These are phyloP conservation scores for Lipomyces lipofer DNA, from an alignment of 805 yeast genomes.

Conservation along the genomic window DNA sequence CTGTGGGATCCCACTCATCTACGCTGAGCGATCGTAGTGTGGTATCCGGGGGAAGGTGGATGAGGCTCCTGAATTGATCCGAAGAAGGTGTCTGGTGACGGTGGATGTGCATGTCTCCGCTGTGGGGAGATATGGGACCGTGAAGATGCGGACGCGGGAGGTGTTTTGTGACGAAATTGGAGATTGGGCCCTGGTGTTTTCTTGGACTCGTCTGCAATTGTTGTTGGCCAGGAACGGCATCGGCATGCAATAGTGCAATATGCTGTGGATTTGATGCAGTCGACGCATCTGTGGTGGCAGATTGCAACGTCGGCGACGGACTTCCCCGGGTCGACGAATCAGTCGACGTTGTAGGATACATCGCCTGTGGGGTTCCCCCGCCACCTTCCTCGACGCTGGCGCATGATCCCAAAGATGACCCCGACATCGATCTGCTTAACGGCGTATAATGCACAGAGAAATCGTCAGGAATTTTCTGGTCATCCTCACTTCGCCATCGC, in stretches of 20 bases:
- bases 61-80: slow-evolving; percentile 1
- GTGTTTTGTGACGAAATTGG: slow-evolving; percentile 9
- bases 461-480: neutral
- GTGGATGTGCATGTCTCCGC: neutral
- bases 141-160: slow-evolving; percentile 5
- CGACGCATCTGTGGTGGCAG: neutral
- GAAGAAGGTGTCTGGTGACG: slow-evolving; percentile 13
- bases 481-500: slow-evolving; percentile 14
- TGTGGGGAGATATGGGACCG: too few species aligned
- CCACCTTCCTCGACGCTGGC: too few species aligned
- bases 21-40: slow-evolving; percentile 10
- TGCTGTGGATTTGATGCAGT: neutral
- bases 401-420: too few species aligned
- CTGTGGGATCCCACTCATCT: slow-evolving; percentile 25
- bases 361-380: too few species aligned
- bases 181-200: neutral
- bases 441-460: neutral
- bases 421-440: neutral
- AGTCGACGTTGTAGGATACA: neutral
- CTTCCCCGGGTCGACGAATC: neutral
- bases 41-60: slow-evolving; percentile 15
- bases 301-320: neutral
- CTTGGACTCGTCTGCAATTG: too few species aligned
- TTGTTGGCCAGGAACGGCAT: too few species aligned
- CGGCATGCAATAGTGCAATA: neutral